Evolutionary conservation across 164 flowering plant species (phyloP), one percentile per base, ranked within the genome.

Genomic region (Protea cynaroides): DNA sequence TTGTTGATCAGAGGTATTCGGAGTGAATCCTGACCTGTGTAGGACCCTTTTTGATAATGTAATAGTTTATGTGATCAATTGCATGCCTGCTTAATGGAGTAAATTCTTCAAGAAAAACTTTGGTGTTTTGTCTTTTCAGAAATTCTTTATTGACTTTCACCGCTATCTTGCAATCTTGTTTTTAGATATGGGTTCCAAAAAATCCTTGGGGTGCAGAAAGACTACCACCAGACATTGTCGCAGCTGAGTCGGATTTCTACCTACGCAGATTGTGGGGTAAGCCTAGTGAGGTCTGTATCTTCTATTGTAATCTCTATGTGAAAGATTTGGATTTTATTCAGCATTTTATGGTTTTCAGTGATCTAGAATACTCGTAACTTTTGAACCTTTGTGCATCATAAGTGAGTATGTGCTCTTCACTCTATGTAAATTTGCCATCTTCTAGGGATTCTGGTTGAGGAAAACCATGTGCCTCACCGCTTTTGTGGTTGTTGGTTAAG

Each of bases 141-240:
- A 23, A 36, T 46, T 25, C 25, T 38, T n/a, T 22, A 7, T 25
- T 25, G 17, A 22, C 49, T 51, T 57, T 61, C 29, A 56, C 60
- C 57, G 11, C 40, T 14, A 1, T 29, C 19, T 57, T 70, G 21
- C 72, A 44, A 50, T 67, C 69, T 43, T 71, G 61, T 3, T 43
- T 71, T 64, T 80, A 91, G 97, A 89, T 89, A 56, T 91, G 92
- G 90, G 88, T 81, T 49, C 85, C 90, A 53, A 75, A 88, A 69
- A 94, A 91, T 81, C 99, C 99, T 52, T 82, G 84, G 67, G 99
- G 99, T 47, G 93, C 99, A 56, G 97, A 94, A 79, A 81, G 80
- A 64, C 77, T 94, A 24, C 85, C 99, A 4, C 96, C 96, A 18
- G 86, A 87, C 44, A 84, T 94, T 64, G 60, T 94, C 72, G 77